Conservation (phyloP, 129 eudicot species). For the Ambrosia artemisiifolia region DNA sequence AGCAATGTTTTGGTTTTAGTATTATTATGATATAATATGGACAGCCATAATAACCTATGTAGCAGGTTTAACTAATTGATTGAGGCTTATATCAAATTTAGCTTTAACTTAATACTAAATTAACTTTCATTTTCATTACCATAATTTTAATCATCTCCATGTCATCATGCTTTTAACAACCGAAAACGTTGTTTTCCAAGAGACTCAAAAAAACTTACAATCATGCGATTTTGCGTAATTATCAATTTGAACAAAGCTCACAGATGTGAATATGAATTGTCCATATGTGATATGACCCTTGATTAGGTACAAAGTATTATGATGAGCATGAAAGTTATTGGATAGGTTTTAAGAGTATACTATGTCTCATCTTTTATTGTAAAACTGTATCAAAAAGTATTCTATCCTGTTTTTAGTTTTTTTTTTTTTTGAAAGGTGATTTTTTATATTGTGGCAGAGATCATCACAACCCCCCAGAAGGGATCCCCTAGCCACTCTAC, state of each 20-base stretch:
- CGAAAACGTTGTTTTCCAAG: background rate
- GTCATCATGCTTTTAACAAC: conserved; percentile 3
- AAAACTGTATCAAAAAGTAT: background rate
- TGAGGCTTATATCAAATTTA: conserved; percentile 19
- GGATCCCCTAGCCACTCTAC: too few species aligned
- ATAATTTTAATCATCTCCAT: background rate
- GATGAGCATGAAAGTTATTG: too few species aligned
- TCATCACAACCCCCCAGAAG: too few species aligned
- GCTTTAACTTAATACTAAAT: conserved; percentile 23
- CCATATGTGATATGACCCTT: background rate
- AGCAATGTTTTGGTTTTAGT: background rate
- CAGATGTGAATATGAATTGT: background rate
- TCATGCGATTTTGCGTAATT: background rate
- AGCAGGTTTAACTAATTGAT: conserved; percentile 34
- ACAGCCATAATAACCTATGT: conserved; percentile 11
- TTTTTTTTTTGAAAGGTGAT: too few species aligned
- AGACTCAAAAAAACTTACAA: background rate
- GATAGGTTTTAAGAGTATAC: background rate
- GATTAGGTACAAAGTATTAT: background rate
- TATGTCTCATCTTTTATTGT: background rate
- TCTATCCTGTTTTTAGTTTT: too few species aligned
- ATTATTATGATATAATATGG: background rate
- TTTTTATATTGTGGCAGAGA: too few species aligned
- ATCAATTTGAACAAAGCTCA: conserved; percentile 3
- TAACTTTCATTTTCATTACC: conserved; percentile 1